Base-by-base conservation (phyloP, 495 filamentous ascomycete genomes). In the Corynascus novoguineensis region DNA sequence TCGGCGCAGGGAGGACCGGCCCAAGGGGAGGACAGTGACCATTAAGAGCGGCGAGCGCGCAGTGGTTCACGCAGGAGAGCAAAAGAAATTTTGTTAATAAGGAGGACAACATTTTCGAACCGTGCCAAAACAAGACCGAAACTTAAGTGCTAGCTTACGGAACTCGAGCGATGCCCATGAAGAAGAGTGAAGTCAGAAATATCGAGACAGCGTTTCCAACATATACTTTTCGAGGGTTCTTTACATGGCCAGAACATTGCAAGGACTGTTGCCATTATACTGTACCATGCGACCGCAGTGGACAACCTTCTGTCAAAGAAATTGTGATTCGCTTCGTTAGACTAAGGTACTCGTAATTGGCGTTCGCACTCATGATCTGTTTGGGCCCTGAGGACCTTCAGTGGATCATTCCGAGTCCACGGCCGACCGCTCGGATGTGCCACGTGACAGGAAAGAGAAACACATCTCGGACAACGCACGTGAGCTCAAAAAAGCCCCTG, bases 1-100 rank as follows among this genome's bases (percentile, higher is more conserved):
- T 48, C 5, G 54, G 54, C 22, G 54, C 60, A 3, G 63, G 68
- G 24, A 72, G 49, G 29, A 72, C 70, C 9, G 66, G 58, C 1
- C 70, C 68, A 32, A 72, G 51, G 52, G 70, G 70, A 10, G 70
- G 70, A 38, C 66, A 72, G 53, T 68, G 61, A 14, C 67, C 66
- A 42, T 66, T 44, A 12, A 63, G 64, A 25, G 68, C 66, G 34
- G 68, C 68, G 11, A 56, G 57, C 3, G 53, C 66, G 10, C 50
- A 29, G 17, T 59, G 63, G 45, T 50, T 27, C 27, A 48, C 3
- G 46, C 28, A 48, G 8, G 46, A 32, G 28, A 48, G 17, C 10
- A 25, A 4, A 17, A 48, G 28, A 3, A 15, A 32, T 31, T 9
- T 32, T 7, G 27, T 25, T 24, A 19, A 31, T 5, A 45, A 14